Evolutionary conservation across 2,329 filamentous ascomycete genomes (phyloP).

Genomic region (Alternaria rosae): DNA sequence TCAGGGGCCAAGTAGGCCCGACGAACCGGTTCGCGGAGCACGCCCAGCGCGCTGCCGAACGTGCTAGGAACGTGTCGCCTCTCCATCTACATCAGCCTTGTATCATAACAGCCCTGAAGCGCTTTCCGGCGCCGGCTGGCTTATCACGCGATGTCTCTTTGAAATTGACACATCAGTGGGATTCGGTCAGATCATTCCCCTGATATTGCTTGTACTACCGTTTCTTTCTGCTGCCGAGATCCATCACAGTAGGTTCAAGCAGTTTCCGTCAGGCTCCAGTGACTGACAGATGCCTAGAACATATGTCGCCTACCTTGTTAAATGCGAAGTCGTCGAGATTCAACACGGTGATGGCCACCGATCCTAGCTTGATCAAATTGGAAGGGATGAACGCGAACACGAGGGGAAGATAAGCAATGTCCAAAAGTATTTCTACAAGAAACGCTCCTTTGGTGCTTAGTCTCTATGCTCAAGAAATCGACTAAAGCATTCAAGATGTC

Average conservation of each 20-base stretch:
- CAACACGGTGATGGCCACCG: not conserved
- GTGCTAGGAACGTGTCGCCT: not conserved
- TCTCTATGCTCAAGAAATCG: not conserved
- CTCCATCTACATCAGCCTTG: not conserved
- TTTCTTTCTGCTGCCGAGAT: conserved; percentile 11
- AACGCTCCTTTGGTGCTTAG: not conserved
- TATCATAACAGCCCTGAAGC: not conserved
- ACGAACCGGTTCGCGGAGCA: not conserved
- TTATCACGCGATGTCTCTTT: not conserved
- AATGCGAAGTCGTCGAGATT: not conserved
- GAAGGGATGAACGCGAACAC: not conserved
- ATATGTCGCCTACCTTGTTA: not conserved
- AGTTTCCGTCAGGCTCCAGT: not conserved
- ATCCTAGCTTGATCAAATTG: not conserved
- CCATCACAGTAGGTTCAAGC: not conserved
- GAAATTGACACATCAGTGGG: conserved; percentile 18
- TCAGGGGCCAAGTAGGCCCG: not conserved
- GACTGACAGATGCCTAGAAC: not conserved
- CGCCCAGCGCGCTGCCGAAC: not conserved
- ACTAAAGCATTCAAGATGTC: not conserved
- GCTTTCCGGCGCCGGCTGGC: not conserved
- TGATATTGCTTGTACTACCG: conserved; percentile 21
- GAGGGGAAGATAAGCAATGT: not conserved
- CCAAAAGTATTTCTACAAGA: not conserved
- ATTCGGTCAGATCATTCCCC: conserved; percentile 23